phyloP scores from a whole-genome alignment of 768 basidiomycete species.

The Serendipita sp. region DNA sequence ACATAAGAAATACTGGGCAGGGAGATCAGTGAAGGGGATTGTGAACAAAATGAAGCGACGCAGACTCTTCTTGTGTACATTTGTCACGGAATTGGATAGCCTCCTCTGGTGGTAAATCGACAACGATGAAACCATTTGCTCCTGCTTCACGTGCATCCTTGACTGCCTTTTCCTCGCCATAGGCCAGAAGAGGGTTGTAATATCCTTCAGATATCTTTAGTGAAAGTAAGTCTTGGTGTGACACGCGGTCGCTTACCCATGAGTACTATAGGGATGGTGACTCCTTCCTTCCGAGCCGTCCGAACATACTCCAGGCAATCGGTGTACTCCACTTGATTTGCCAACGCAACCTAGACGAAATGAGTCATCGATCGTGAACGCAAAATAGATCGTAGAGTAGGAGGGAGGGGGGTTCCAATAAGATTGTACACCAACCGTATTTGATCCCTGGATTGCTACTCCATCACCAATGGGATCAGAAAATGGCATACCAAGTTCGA shows the following conservation, averaged over 20 bases:
- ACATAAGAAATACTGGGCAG: slow-evolving; percentile 71
- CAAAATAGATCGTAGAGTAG: slow-evolving; percentile 8
- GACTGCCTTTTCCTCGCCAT: slow-evolving; percentile 89
- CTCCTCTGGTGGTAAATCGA: slow-evolving; percentile 95
- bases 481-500: slow-evolving; percentile 91
- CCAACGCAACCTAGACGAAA: slow-evolving; percentile 53
- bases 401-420: slow-evolving; percentile 6
- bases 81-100: slow-evolving; percentile 80
- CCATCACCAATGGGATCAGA: slow-evolving; percentile 96
- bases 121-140: slow-evolving; percentile 94
- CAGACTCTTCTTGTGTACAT: slow-evolving; percentile 65
- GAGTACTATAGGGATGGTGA: slow-evolving; percentile 74
- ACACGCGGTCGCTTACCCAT: slow-evolving; percentile 50
- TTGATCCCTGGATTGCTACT: slow-evolving; percentile 80
- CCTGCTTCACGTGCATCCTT: slow-evolving; percentile 78
- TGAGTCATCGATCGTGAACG: background rate
- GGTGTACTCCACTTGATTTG: slow-evolving; percentile 62
- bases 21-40: slow-evolving; percentile 6
- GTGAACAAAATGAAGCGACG: slow-evolving; percentile 10
- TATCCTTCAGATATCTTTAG: slow-evolving; percentile 44
- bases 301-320: slow-evolving; percentile 57
- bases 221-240: background rate
- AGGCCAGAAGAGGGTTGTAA: slow-evolving; percentile 90
- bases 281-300: slow-evolving; percentile 65
- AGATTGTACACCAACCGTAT: slow-evolving; percentile 43